These are phyloP conservation scores for Penicillium sp. DNA, from an alignment of 2,329 filamentous ascomycete genomes.

Conservation along the genomic window DNA sequence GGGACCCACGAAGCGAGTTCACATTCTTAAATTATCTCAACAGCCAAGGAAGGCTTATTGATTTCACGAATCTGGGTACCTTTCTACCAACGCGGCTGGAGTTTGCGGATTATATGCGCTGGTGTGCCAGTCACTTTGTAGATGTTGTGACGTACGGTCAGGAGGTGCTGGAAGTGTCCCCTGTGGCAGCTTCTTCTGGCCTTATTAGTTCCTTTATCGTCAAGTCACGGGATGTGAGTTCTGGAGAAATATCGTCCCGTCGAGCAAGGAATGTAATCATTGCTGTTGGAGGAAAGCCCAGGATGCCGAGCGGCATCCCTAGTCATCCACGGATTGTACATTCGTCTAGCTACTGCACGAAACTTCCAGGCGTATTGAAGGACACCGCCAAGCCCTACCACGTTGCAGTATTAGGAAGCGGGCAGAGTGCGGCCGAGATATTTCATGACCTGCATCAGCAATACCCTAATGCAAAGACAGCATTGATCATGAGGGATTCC, in stretches of 20 bases:
- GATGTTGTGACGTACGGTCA: constrained; percentile 70
- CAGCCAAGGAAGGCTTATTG: constrained; percentile 71
- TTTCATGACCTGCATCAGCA: constrained; percentile 80
- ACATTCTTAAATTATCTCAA: constrained; percentile 96
- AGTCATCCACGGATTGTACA: constrained; percentile 71
- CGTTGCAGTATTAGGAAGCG: constrained; percentile 81
- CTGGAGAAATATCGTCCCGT: constrained; percentile 37
- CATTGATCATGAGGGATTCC: constrained; percentile 74
- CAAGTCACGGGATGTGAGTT: constrained; percentile 57
- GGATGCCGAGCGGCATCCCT: constrained; percentile 67
- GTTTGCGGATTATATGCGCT: constrained; percentile 93
- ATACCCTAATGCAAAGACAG: constrained; percentile 77
- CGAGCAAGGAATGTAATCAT: constrained; percentile 55
- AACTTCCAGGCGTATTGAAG: constrained; percentile 34
- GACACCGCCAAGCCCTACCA: constrained; percentile 52
- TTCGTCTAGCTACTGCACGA: constrained; percentile 73
- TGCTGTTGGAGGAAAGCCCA: constrained; percentile 64
- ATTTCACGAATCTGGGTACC: constrained; percentile 86
- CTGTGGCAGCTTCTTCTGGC: background rate
- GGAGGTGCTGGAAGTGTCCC: constrained; percentile 65
- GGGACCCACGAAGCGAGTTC: constrained; percentile 84
- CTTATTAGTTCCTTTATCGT: constrained; percentile 65
- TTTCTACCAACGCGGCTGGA: constrained; percentile 82
- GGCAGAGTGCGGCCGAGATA: constrained; percentile 92
- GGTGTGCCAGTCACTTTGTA: constrained; percentile 80